Evolutionary conservation across 352 stramenopile species (phyloP).

Genomic region (Phytophthora cryptogea): DNA sequence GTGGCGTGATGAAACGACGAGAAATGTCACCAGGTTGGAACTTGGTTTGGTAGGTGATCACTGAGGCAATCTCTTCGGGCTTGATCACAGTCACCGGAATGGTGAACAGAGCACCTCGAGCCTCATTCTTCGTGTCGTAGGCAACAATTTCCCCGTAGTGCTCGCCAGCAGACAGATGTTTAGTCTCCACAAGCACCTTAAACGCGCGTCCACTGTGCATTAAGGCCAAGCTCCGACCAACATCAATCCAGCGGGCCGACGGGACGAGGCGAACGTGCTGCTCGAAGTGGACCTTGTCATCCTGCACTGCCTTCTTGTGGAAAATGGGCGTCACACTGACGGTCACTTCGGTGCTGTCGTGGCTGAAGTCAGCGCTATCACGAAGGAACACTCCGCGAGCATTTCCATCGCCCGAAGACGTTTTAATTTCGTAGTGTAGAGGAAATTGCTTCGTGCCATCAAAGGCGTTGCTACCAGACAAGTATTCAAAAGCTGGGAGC

Average conservation of each 20-base stretch:
- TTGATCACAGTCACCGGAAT: constrained; percentile 93
- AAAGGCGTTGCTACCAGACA: constrained; percentile 51
- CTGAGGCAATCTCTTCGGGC: constrained; percentile 53
- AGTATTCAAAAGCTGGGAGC: constrained; percentile 74
- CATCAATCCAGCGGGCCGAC: constrained; percentile 88
- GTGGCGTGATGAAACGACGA: constrained; percentile 84
- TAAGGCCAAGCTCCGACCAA: constrained; percentile 83
- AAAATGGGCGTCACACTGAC: constrained; percentile 90
- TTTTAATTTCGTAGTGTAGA: constrained; percentile 58
- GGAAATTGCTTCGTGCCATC: constrained; percentile 71
- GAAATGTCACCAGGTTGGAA: constrained; percentile 71
- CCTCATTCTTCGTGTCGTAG: constrained; percentile 69
- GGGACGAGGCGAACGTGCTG: constrained; percentile 83
- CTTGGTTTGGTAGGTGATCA: constrained; percentile 49
- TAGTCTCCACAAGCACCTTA: constrained; percentile 90
- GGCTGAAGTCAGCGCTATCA: constrained; percentile 74
- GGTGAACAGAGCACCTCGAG: constrained; percentile 80
- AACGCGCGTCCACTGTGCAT: constrained; percentile 88
- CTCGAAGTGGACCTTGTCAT: constrained; percentile 89
- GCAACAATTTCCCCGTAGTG: constrained; percentile 89
- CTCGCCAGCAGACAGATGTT: constrained; percentile 73
- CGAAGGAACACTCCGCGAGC: constrained; percentile 84
- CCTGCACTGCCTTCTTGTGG: constrained; percentile 80
- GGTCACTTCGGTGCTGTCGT: constrained; percentile 78
- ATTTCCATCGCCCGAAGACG: constrained; percentile 47